Evolutionary conservation across 169 alveolate genomes (phyloP).

Genomic region (Plasmodium fragile): DNA sequence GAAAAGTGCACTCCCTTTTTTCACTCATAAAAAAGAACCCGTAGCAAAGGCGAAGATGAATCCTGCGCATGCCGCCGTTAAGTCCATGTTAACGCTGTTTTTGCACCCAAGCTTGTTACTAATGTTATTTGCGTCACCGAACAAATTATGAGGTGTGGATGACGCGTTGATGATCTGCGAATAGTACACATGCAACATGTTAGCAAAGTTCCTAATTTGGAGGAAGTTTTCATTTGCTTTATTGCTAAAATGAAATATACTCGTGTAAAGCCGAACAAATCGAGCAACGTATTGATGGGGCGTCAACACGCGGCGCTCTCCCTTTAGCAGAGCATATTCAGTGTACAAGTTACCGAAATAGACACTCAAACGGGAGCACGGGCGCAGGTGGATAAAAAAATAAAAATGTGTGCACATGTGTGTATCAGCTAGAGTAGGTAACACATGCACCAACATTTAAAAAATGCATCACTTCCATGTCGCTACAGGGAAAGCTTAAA

Average conservation of each 20-base stretch:
- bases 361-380: neutral
- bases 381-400: neutral
- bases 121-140: conserved; percentile 81
- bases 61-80: conserved; percentile 85
- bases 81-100: conserved; percentile 74
- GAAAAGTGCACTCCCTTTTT: neutral
- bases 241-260: neutral
- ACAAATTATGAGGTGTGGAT: conserved; percentile 82
- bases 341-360: neutral
- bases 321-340: neutral
- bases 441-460: neutral
- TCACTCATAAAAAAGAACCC: conserved; percentile 44
- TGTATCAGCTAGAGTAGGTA: neutral
- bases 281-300: neutral
- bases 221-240: neutral
- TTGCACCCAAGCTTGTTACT: conserved; percentile 70
- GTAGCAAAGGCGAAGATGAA: conserved; percentile 80
- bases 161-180: conserved; percentile 79
- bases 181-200: conserved; percentile 5
- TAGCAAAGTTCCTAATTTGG: conserved; percentile 17
- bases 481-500: neutral
- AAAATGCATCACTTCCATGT: neutral
- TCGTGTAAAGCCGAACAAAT: neutral
- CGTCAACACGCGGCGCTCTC: neutral
- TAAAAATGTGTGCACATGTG: neutral